phyloP scores from a whole-genome alignment of 1,139 yeast genomes.

The Protomyces inouyei region DNA sequence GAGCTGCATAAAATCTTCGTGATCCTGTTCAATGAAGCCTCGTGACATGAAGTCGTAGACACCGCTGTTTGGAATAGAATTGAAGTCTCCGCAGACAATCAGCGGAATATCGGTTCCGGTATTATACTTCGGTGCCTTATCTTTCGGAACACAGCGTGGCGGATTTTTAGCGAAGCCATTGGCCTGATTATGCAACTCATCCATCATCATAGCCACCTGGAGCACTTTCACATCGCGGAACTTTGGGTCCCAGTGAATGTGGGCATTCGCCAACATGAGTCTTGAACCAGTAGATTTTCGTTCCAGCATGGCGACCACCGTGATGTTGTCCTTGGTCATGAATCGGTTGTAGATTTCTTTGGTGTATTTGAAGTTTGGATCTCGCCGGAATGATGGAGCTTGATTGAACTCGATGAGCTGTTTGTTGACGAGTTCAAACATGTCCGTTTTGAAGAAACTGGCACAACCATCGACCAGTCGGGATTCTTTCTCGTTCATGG shows the following conservation, averaged over 20 bases:
- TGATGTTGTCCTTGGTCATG: constrained; percentile 92
- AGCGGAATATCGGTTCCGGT: constrained; percentile 66
- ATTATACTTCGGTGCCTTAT: constrained; percentile 42
- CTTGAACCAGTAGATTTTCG: constrained; percentile 67
- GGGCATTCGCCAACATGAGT: constrained; percentile 78
- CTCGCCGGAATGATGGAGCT: constrained; percentile 55
- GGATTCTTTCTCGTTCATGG: constrained; percentile 77
- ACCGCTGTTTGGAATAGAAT: constrained; percentile 80
- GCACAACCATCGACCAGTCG: constrained; percentile 98
- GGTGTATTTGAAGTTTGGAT: constrained; percentile 84
- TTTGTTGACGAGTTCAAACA: constrained; percentile 66
- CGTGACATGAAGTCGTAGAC: constrained; percentile 84
- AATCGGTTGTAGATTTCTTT: constrained; percentile 94
- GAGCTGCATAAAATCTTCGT: constrained; percentile 75
- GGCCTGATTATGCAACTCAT: constrained; percentile 60
- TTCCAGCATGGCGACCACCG: constrained; percentile 72
- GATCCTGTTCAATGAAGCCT: constrained; percentile 63
- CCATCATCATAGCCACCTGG: constrained; percentile 87
- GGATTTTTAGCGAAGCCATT: constrained; percentile 44
- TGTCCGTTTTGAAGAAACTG: constrained; percentile 65
- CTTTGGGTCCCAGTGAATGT: constrained; percentile 97
- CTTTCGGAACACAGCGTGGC: constrained; percentile 26
- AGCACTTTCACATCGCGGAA: constrained; percentile 93
- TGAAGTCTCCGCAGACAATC: constrained; percentile 91
- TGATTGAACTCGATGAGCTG: constrained; percentile 80